Evolutionary conservation across 306 rosid genomes (phyloP).

Genomic region (Gynostemma pentaphyllum): DNA sequence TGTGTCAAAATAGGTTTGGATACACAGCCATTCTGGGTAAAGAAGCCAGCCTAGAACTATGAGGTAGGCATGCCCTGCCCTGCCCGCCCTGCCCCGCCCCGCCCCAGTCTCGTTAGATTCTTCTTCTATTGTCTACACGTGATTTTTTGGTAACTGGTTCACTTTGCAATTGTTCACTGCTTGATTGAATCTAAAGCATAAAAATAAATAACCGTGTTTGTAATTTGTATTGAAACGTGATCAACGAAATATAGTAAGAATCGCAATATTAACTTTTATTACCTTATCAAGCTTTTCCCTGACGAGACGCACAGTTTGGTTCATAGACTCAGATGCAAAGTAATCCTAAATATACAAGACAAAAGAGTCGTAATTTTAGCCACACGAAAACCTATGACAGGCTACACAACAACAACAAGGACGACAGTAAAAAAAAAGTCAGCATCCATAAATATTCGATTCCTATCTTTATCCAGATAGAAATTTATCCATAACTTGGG

Average conservation of each 20-base stretch:
- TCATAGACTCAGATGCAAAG: constrained; percentile 74
- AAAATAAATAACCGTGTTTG: not conserved
- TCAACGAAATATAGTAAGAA: not conserved
- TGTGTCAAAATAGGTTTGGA: not conserved
- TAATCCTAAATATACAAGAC: constrained; percentile 46
- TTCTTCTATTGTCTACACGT: constrained; percentile 70
- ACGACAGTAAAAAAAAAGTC: not conserved
- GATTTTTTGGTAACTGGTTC: constrained; percentile 51
- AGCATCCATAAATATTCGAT: not conserved
- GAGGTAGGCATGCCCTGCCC: not conserved
- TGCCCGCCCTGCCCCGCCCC: too few species aligned
- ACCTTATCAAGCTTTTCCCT: constrained; percentile 91
- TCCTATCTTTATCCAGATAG: not conserved
- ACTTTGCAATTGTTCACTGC: constrained; percentile 36
- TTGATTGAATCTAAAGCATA: constrained; percentile 48
- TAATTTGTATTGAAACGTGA: not conserved
- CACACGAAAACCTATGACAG: constrained; percentile 1
- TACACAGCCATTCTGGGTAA: not conserved
- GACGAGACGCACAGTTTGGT: constrained; percentile 58
- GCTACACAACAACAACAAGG: not conserved
- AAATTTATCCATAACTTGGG: too few species aligned
- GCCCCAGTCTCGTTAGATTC: too few species aligned
- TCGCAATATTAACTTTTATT: constrained; percentile 7
- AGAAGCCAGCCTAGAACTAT: too few species aligned
- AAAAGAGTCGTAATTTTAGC: constrained; percentile 14